Conservation (phyloP, 139 green algal genomes). For the Bryopsis sp. region DNA sequence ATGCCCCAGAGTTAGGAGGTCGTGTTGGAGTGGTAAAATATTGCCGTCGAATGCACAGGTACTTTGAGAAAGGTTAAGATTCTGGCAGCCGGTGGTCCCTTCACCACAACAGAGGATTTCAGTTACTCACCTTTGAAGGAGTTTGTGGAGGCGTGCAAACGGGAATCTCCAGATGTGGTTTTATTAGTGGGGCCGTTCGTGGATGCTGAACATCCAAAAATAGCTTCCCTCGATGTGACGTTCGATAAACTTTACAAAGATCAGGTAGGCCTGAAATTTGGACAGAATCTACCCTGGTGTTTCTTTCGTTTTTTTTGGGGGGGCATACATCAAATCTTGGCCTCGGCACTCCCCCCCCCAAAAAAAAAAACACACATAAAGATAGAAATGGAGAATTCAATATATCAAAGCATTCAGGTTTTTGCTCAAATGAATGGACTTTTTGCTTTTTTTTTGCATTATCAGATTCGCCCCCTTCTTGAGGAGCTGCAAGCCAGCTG, state of each 20-base stretch:
- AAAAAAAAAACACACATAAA: no score
- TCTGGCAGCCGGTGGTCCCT: slow-evolving; percentile 62
- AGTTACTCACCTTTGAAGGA: slow-evolving; percentile 57
- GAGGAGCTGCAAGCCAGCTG: neutral
- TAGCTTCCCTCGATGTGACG: slow-evolving; percentile 47
- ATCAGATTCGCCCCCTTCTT: neutral
- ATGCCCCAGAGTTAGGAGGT: no score
- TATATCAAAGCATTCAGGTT: no score
- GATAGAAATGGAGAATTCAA: no score
- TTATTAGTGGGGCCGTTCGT: slow-evolving; percentile 88
- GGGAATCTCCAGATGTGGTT: slow-evolving; percentile 49
- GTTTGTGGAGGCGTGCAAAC: slow-evolving; percentile 52
- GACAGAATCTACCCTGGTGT: neutral
- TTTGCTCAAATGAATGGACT: neutral
- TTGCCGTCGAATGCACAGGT: no score
- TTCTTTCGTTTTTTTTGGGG: neutral
- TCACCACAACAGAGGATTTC: slow-evolving; percentile 36
- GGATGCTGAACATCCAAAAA: slow-evolving; percentile 67
- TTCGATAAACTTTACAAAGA: slow-evolving; percentile 66
- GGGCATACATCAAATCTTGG: neutral
- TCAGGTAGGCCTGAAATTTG: slow-evolving; percentile 27
- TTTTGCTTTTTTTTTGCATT: neutral
- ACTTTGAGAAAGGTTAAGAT: no score
- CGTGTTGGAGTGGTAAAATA: no score
- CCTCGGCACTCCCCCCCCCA: no score